Conservation (phyloP, 192 early-diverging fungal genomes). For the Rhizophagus prolifer region DNA sequence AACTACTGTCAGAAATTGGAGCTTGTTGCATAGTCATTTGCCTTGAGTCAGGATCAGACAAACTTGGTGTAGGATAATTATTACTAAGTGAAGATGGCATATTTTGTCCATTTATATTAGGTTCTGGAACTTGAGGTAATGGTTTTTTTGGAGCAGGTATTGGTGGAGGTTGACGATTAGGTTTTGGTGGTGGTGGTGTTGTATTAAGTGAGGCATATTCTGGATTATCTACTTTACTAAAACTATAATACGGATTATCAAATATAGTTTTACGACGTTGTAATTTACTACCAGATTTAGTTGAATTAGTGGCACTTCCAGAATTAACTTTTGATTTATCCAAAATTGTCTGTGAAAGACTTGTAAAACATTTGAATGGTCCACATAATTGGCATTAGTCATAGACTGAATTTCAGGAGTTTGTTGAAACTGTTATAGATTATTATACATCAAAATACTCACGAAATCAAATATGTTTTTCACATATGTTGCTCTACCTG, state of each 20-base stretch:
- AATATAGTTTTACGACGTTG: slow-evolving; percentile 54
- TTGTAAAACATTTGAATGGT: background rate
- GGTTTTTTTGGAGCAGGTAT: slow-evolving; percentile 28
- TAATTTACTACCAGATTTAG: background rate
- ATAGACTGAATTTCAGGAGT: background rate
- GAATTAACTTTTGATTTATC: background rate
- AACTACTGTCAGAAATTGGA: slow-evolving; percentile 33
- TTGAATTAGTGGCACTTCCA: background rate
- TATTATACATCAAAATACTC: background rate
- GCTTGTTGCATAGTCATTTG: slow-evolving; percentile 35
- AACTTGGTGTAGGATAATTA: slow-evolving; percentile 41
- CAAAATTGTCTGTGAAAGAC: background rate
- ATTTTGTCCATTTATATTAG: background rate
- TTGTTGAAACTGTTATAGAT: background rate
- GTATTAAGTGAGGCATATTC: slow-evolving; percentile 26
- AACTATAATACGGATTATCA: slow-evolving; percentile 55
- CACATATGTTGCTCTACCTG: background rate
- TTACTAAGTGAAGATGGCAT: slow-evolving; percentile 7
- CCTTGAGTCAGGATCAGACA: slow-evolving; percentile 39
- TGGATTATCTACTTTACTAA: slow-evolving; percentile 39
- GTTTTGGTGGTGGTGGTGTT: background rate
- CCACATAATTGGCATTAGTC: background rate
- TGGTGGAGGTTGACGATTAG: background rate
- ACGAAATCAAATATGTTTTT: background rate
- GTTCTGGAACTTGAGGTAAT: slow-evolving; percentile 2